Conservation (phyloP, 148 eudicot species). For the Persicaria maculosa region DNA sequence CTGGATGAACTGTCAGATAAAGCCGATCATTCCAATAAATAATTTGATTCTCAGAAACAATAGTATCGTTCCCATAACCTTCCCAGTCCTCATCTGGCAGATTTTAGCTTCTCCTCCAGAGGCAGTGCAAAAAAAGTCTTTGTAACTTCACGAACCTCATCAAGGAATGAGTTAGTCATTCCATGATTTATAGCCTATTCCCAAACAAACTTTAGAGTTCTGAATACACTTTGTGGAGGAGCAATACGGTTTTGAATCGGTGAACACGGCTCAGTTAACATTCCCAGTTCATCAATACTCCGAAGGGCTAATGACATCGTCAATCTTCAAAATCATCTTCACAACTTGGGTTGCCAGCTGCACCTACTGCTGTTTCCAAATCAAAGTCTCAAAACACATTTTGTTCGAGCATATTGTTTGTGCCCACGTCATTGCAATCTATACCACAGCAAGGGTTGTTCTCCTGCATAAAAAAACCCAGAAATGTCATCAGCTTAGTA, state of each 20-base stretch:
- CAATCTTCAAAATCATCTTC: constrained; percentile 95
- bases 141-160: constrained; percentile 25
- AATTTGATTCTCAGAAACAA: constrained; percentile 14
- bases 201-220: background rate
- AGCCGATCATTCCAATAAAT: constrained; percentile 37
- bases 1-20: constrained; percentile 24
- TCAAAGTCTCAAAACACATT: constrained; percentile 87
- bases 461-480: constrained; percentile 30
- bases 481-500: background rate
- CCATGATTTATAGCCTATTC: constrained; percentile 38
- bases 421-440: constrained; percentile 88
- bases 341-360: constrained; percentile 95
- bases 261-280: background rate
- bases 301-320: constrained; percentile 80
- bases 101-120: constrained; percentile 31
- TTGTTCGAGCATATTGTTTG: constrained; percentile 89
- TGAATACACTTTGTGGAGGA: background rate
- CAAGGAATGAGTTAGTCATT: constrained; percentile 23
- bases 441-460: constrained; percentile 73
- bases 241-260: background rate
- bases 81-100: constrained; percentile 17
- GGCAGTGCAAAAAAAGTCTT: constrained; percentile 34
- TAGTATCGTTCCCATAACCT: constrained; percentile 37
- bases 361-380: constrained; percentile 89
- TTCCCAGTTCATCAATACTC: constrained; percentile 38